A percentile compares a stretch with the other conserved stretches of the same genome.
Evolutionary conservation across 1,284 basidiomycete genomes (phyloP).

Genomic region (Malassezia equina): DNA sequence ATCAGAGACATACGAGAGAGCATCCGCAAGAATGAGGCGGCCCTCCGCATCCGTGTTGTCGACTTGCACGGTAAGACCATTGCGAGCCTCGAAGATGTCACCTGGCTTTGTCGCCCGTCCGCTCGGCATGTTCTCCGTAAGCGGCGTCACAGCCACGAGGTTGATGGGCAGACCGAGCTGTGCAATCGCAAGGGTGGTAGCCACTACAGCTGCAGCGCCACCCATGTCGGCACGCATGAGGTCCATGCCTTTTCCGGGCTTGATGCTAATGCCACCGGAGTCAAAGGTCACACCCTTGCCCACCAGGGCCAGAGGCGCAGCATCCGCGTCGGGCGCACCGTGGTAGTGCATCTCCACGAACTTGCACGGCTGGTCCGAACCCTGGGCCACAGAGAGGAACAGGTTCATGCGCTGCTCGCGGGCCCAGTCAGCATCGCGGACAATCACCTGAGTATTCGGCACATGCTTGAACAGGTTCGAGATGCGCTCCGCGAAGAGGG

Average conservation of each 20-base stretch:
- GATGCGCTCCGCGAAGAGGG: conserved; percentile 64
- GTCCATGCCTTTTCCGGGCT: conserved; percentile 60
- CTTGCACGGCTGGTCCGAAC: conserved; percentile 71
- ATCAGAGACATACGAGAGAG: conserved; percentile 71
- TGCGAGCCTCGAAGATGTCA: conserved; percentile 70
- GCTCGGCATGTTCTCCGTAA: conserved; percentile 62
- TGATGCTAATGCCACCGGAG: conserved; percentile 76
- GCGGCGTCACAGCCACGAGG: conserved; percentile 61
- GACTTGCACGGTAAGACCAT: conserved; percentile 74
- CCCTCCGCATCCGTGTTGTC: conserved; percentile 86
- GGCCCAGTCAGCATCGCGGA: conserved; percentile 77
- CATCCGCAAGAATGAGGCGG: conserved; percentile 64
- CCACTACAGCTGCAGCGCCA: conserved; percentile 63
- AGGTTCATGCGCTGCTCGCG: conserved; percentile 71
- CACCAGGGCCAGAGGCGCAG: conserved; percentile 64
- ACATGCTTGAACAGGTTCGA: conserved; percentile 61
- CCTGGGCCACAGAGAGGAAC: conserved; percentile 77
- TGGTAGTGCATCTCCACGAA: conserved; percentile 81
- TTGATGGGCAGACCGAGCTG: conserved; percentile 71
- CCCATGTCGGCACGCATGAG: conserved; percentile 48
- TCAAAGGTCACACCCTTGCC: conserved; percentile 63
- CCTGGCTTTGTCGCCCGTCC: conserved; percentile 79
- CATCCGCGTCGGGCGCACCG: conserved; percentile 56
- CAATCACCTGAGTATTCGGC: conserved; percentile 61
- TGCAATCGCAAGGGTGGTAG: conserved; percentile 66